Conservation (phyloP, 306 rosid genomes). For the Prunus kanzakura region DNA sequence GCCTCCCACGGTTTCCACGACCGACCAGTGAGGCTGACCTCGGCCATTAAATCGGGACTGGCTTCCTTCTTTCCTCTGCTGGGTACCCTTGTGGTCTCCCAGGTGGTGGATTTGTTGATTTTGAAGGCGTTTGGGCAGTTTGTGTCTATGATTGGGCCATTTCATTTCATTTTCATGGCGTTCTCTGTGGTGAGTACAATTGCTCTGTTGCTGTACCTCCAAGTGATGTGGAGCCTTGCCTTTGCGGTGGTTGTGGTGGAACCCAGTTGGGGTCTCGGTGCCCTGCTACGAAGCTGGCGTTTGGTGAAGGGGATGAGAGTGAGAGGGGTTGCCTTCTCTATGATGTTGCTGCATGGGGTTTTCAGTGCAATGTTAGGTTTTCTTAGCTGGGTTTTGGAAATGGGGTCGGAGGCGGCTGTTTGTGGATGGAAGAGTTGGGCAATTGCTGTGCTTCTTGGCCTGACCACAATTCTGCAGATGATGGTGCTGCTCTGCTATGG, state of each 20-base stretch:
- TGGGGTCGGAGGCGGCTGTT: not conserved
- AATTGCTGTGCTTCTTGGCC: not conserved
- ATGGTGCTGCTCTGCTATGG: not conserved
- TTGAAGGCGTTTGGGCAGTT: not conserved
- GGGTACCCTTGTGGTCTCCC: constrained; percentile 20
- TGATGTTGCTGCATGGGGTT: not conserved
- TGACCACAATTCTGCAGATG: not conserved
- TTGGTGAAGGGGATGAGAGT: not conserved
- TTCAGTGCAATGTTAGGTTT: not conserved
- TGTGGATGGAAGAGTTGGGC: not conserved
- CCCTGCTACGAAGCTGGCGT: not conserved
- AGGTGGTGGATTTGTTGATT: constrained; percentile 4
- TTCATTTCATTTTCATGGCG: not conserved
- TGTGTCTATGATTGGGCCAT: not conserved
- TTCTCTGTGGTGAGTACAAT: not conserved
- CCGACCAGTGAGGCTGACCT: constrained; percentile 27
- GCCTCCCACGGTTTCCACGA: constrained; percentile 29
- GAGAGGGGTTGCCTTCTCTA: not conserved
- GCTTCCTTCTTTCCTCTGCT: constrained; percentile 39
- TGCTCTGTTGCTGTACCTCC: constrained; percentile 20
- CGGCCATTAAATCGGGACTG: constrained; percentile 31
- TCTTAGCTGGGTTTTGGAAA: not conserved
- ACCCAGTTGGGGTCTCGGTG: not conserved
- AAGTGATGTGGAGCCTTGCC: constrained; percentile 37
- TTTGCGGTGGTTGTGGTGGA: constrained; percentile 14